These are phyloP conservation scores for Calocybe gangraenosa DNA, from an alignment of 768 basidiomycete species.

Conservation along the genomic window DNA sequence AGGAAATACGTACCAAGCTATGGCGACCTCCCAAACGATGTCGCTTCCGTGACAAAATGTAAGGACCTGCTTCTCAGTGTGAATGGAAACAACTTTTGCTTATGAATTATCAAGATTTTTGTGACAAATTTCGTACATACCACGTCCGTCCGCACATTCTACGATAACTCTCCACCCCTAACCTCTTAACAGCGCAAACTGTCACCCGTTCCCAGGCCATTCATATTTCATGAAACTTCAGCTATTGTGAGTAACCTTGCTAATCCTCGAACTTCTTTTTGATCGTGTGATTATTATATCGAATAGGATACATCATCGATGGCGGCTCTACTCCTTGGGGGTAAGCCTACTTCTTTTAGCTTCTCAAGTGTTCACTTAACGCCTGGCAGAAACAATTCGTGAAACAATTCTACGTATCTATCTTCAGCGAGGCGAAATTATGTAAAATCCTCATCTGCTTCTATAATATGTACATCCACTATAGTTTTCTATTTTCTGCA, in stretches of 20 bases:
- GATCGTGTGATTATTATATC: background rate
- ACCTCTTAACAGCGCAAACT: constrained; percentile 39
- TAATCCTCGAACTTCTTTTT: background rate
- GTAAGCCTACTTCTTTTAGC: constrained; percentile 10
- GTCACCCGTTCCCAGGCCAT: constrained; percentile 54
- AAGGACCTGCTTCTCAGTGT: constrained; percentile 21
- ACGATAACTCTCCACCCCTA: background rate
- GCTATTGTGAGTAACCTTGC: constrained; percentile 49
- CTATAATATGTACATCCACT: background rate
- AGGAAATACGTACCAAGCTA: constrained; percentile 61
- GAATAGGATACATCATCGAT: constrained; percentile 38
- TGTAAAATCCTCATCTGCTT: constrained; percentile 10
- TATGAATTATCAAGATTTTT: constrained; percentile 47
- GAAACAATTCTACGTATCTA: constrained; percentile 39
- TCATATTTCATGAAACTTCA: constrained; percentile 68
- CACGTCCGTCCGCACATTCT: constrained; percentile 39
- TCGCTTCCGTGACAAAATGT: constrained; percentile 61
- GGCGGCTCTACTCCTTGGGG: constrained; percentile 33
- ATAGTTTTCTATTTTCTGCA: background rate
- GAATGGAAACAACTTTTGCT: background rate
- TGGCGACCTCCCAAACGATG: constrained; percentile 53
- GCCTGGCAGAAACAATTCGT: constrained; percentile 21
- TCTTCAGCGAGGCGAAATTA: constrained; percentile 26
- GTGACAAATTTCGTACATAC: constrained; percentile 60
- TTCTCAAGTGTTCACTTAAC: background rate